phyloP scores from a whole-genome alignment of 306 rosid species.

The Senna tora region DNA sequence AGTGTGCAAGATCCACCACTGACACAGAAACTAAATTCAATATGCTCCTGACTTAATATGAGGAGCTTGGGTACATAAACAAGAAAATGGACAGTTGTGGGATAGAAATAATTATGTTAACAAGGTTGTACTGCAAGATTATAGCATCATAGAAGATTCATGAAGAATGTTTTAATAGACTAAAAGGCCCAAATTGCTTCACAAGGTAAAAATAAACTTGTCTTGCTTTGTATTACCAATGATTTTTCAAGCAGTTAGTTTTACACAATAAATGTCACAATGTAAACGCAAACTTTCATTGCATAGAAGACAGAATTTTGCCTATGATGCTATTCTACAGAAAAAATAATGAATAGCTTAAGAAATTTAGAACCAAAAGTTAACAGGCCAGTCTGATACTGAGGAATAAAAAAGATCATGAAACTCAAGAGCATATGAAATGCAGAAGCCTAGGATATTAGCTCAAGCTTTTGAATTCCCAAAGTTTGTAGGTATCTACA shows the following conservation, averaged over 20 bases:
- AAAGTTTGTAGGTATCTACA: not conserved
- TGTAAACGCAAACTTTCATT: too few species aligned
- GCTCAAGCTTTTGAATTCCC: constrained; percentile 7
- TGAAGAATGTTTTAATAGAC: not conserved
- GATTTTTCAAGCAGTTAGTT: constrained; percentile 14
- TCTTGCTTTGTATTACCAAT: not conserved
- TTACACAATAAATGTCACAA: not conserved
- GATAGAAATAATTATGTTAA: not conserved
- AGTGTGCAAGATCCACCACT: constrained; percentile 13
- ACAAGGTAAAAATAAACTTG: not conserved
- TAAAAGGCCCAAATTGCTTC: not conserved
- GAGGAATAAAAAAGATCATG: not conserved
- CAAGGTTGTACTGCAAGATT: not conserved
- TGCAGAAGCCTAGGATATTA: not conserved
- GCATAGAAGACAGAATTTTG: not conserved
- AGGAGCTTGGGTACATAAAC: not conserved
- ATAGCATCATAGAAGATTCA: not conserved
- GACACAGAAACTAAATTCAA: constrained; percentile 5
- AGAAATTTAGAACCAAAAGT: not conserved
- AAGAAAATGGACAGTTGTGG: constrained; percentile 3
- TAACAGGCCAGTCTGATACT: not conserved
- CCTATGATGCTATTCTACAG: not conserved
- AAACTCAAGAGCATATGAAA: not conserved
- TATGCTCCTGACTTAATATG: not conserved
- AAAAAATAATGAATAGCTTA: not conserved